Percentiles rank a stretch among this genome's conserved stretches.
Evolutionary conservation across 805 yeast species (phyloP).

Genomic region (Lachancea lanzarotensis): DNA sequence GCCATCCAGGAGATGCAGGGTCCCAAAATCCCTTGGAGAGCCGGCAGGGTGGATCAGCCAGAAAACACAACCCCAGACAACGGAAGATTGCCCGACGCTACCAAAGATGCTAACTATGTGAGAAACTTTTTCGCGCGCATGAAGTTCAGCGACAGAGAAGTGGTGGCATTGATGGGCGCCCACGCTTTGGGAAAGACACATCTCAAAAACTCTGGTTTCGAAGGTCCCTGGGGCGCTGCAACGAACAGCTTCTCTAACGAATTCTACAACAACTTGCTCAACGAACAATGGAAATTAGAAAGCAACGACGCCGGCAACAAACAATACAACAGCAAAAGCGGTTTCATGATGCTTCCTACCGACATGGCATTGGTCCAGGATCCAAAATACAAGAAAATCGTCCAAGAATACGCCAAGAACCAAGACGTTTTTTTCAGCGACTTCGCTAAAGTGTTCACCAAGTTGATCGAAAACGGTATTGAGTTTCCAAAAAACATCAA

Average conservation of each 20-base stretch:
- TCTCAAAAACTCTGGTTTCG: slow-evolving; percentile 62
- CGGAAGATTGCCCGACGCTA: slow-evolving; percentile 71
- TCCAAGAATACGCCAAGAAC: slow-evolving; percentile 61
- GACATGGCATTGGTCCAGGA: slow-evolving; percentile 67
- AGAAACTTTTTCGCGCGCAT: slow-evolving; percentile 56
- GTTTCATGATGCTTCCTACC: slow-evolving; percentile 82
- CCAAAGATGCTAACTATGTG: slow-evolving; percentile 57
- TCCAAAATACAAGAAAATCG: slow-evolving; percentile 52
- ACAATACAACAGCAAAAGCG: slow-evolving; percentile 57
- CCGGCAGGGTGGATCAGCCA: slow-evolving; percentile 63
- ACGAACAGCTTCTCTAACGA: slow-evolving; percentile 72
- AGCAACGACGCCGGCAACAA: slow-evolving; percentile 54
- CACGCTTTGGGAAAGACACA: slow-evolving; percentile 77
- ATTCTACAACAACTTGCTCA: slow-evolving; percentile 51
- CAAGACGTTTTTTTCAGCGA: slow-evolving; percentile 54
- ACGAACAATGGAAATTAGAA: slow-evolving; percentile 49
- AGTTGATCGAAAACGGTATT: slow-evolving; percentile 71
- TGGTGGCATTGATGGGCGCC: slow-evolving; percentile 69
- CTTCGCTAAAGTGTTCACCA: slow-evolving; percentile 61
- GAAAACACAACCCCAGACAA: slow-evolving; percentile 51
- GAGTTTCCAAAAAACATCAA: slow-evolving; percentile 46
- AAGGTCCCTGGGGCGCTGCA: slow-evolving; percentile 86
- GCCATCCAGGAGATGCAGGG: slow-evolving; percentile 78
- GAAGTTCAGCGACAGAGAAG: slow-evolving; percentile 65
- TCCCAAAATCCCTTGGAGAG: slow-evolving; percentile 73